Evolutionary conservation across 129 eudicot genomes (phyloP).

Genomic region (Scalesia atractyloides): DNA sequence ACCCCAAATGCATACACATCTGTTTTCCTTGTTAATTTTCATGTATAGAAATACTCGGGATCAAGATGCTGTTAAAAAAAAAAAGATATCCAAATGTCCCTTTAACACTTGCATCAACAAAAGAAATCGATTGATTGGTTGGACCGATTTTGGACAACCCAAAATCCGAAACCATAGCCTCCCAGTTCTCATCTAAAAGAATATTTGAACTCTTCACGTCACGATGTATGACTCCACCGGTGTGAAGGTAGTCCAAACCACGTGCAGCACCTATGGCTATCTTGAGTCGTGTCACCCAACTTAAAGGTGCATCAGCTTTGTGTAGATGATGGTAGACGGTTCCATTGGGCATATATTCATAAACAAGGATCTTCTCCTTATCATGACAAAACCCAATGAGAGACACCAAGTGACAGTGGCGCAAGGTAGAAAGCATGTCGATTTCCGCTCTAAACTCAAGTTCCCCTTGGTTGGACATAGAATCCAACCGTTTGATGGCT

Average conservation of each 20-base stretch:
- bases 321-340: constrained; percentile 2
- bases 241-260: constrained; percentile 16
- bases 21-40: constrained; percentile 24
- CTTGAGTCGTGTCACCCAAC: constrained; percentile 11
- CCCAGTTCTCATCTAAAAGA: constrained; percentile 18
- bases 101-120: constrained; percentile 15
- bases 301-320: not conserved
- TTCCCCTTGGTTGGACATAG: constrained; percentile 22
- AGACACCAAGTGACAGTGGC: constrained; percentile 27
- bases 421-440: not conserved
- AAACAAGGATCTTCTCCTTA: constrained; percentile 4
- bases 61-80: too few relatives aligned
- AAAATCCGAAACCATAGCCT: constrained; percentile 16
- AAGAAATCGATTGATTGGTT: not conserved
- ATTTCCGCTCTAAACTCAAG: constrained; percentile 15
- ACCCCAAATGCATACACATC: constrained; percentile 37
- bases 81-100: constrained; percentile 42
- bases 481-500: constrained; percentile 29
- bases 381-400: constrained; percentile 18
- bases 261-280: constrained; percentile 10
- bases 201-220: constrained; percentile 17
- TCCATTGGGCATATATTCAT: constrained; percentile 15
- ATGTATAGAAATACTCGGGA: constrained; percentile 28
- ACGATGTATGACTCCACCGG: constrained; percentile 11
- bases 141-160: constrained; percentile 10